Conservation (phyloP, 1,284 basidiomycete species). For the Cronartium ribicola region DNA sequence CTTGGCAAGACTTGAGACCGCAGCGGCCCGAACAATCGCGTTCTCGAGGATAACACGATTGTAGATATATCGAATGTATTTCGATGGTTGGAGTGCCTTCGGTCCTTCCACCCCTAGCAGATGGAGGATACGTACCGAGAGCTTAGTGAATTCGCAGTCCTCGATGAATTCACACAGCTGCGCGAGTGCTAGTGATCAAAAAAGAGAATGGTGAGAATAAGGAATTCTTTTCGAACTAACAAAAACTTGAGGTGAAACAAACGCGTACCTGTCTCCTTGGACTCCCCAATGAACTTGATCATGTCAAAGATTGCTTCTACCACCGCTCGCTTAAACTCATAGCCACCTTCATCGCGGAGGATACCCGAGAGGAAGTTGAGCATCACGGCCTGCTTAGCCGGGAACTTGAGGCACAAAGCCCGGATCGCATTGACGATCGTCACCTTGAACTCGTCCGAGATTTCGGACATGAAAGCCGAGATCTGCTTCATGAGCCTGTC, state of each 20-base stretch:
- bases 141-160: conserved; percentile 99
- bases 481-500: conserved; percentile 99
- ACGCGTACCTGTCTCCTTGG: conserved; percentile 68
- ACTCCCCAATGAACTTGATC: conserved; percentile 95
- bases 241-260: background rate
- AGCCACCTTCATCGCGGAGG: conserved; percentile 93
- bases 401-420: conserved; percentile 97
- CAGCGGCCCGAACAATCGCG: conserved; percentile 93
- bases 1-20: conserved; percentile 89
- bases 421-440: conserved; percentile 99
- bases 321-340: conserved; percentile 98
- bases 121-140: conserved; percentile 93
- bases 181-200: conserved; percentile 66
- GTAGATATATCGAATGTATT: conserved; percentile 99
- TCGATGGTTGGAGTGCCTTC: conserved; percentile 87
- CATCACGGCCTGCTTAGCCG: conserved; percentile 90
- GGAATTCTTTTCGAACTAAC: background rate
- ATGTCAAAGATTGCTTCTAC: conserved; percentile 99
- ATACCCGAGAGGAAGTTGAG: conserved; percentile 89
- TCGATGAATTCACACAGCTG: conserved; percentile 99
- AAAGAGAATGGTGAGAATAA: conserved; percentile 2
- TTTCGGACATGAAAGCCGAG: conserved; percentile 97
- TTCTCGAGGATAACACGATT: conserved; percentile 99
- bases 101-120: conserved; percentile 94
- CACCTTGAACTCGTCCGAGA: conserved; percentile 99